Evolutionary conservation across 768 basidiomycete genomes (phyloP), one percentile per base, ranked within the genome.

Genomic region (Leccinellum albellum): DNA sequence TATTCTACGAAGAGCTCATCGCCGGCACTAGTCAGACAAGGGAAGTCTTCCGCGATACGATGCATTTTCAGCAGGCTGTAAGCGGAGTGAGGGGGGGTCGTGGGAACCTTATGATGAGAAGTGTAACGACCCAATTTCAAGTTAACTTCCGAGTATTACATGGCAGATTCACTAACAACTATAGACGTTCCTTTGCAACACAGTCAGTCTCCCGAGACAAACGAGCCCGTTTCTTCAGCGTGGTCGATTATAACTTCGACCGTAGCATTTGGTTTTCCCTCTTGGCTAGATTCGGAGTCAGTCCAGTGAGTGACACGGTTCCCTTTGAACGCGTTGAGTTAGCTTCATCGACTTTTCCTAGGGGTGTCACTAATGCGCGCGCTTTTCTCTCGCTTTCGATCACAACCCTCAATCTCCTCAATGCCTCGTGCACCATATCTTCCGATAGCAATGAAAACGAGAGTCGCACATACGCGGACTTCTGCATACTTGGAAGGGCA

Each of bases 1-100:
- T 82, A 77, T 66, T 81, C 85, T 40, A 81, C 73, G 70, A 93
- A 92, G 49, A 93, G 69, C 49, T 89, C 86, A 68, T 93, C 90
- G 28, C 31, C 31, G 12, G 31, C 12, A 31, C 31, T 31, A 12
- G 28, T 28, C 6, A 26, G 26, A 26, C 26, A 26, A 3, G 26
- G 26, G 28, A 28, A 28, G 28, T 28, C 28, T 6, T 28, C 28
- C 28, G 28, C 28, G 28, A 28, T 6, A 28, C 28, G 28, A 28
- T 28, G 28, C 28, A 28, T 28, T 28, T 28, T 28, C 28, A 6
- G 6, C 28, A 6, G 6, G 28, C 6, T 28, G 28, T 28, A 28
- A 6, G 28, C 28, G 28, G 4, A 28, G 26, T 6, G 26, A 6
- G 6, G 26, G 26, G 6, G 26, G 28, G 28, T 6, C 28, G 28